Evolutionary conservation across 2,329 filamentous ascomycete genomes (phyloP), one percentile per base, ranked within the genome.

Genomic region (Diaporthe amygdali): DNA sequence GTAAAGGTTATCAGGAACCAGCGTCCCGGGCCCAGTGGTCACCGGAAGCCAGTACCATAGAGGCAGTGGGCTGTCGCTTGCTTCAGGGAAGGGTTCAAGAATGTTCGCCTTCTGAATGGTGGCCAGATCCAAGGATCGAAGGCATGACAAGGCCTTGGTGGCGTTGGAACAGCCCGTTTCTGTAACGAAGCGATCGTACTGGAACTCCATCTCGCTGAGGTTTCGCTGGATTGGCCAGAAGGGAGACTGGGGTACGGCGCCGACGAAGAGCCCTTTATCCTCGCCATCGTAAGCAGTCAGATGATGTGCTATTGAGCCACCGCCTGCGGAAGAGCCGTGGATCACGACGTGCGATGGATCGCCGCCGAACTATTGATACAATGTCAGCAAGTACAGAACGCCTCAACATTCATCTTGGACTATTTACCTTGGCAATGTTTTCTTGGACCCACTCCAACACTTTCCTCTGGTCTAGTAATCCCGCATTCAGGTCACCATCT

Each of bases 251-350:
- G 81, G 77, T 14, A 86, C 82, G 56, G 78, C 85, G 8, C 83
- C 86, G 0, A 79, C 79, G 72, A 88, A 88, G 25, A 88, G 81
- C 22, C 75, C 74, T 27, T 85, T 82, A 71, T 86, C 78, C n/a
- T 81, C 81, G 17, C 84, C 85, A n/a, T 81, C 82, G 70, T 86
- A 83, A 1, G 85, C 84, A 0, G 83, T 79, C 2, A 89, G 77
- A 71, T 89, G 88, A 72, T 84, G 81, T 5, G 84, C 83, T 0
- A 91, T 88, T 12, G 88, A 89, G 5, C 87, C 89, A 4, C 83
- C 89, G 8, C 90, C 90, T 2, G 90, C 88, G 2, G 88, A 91
- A n/a, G 85, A 84, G 2, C 90, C 89, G 71, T 90, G 87, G 46
- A 92, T 85, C 0, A 90, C 87, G 32, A 92, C 87, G 72, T 88